Evolutionary conservation across 805 yeast genomes (phyloP), one percentile per base, ranked within the genome.

Genomic region (Cyberlindnera misumaiensis): DNA sequence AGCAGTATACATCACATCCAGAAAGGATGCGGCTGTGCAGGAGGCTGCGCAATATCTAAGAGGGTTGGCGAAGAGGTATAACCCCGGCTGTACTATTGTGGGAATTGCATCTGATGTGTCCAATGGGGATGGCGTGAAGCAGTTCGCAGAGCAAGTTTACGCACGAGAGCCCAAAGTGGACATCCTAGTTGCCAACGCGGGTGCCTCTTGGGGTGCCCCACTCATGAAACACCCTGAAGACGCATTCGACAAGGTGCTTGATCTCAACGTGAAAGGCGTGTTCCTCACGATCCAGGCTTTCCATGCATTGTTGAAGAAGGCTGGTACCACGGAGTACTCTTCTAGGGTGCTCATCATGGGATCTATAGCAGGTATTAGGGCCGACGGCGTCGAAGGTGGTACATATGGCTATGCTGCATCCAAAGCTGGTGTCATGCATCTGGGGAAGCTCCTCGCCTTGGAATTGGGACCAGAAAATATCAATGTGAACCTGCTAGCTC

Each of bases 191-290:
- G 85, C 88, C 35, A 83, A 82, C 51, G 89, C 90, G 5, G 90
- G 90, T 24, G 87, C 88, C 8, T 62, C 81, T 11, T 82, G 89
- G 89, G 89, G 88, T 14, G 80, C 76, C 2, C 73, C 73, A 11
- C 58, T 83, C 35, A 77, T 67, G 28, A 60, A 62, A 10, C 88
- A 83, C 52, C 76, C 85, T 3, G 75, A 75, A 22, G 43, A 60
- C 4, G 86, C 84, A 2, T 56, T 82, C 47, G 73, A 70, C 47
- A 80, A 80, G 56, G 81, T 83, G 6, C 55, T 80, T 53, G 70
- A 68, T 35, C 68, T 83, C 49, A 82, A 82, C 49, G 69, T 83
- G 18, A 70, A 72, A 41, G 83, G 87, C 12, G 87, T 83, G 20
- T 83, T 78, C 61, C 68, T 73, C 27, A 67, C 81, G 16, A 74